Evolutionary conservation across 345 rosid genomes (phyloP).

Genomic region (Brassica juncea): DNA sequence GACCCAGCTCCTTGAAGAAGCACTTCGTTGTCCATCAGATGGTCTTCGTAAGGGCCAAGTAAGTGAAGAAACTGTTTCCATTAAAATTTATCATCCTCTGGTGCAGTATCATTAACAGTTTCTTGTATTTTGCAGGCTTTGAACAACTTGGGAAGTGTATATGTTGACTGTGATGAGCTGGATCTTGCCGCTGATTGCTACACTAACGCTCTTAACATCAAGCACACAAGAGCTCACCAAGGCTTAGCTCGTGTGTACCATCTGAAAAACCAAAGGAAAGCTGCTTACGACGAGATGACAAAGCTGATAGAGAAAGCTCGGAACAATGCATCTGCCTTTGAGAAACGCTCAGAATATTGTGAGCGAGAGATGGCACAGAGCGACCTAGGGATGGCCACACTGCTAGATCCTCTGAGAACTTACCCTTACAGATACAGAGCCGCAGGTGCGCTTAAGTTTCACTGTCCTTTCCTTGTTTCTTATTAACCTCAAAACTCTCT

Average conservation of each 20-base stretch:
- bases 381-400: conserved; percentile 78
- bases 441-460: conserved; percentile 54
- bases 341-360: conserved; percentile 96
- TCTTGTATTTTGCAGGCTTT: conserved; percentile 63
- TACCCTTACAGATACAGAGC: conserved; percentile 98
- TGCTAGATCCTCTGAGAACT: conserved; percentile 86
- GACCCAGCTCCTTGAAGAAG: conserved; percentile 81
- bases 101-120: conserved; percentile 3
- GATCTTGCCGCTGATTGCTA: conserved; percentile 91
- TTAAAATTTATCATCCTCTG: not conserved
- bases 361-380: conserved; percentile 88
- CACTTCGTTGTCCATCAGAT: conserved; percentile 94
- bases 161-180: conserved; percentile 81
- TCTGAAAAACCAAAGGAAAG: conserved; percentile 74
- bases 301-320: conserved; percentile 85
- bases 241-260: conserved; percentile 91
- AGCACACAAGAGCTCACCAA: conserved; percentile 97
- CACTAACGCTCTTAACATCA: conserved; percentile 83
- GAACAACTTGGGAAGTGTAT: conserved; percentile 84
- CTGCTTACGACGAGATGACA: conserved; percentile 96
- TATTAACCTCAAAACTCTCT: too few relatives aligned
- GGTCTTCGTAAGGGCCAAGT: conserved; percentile 99
- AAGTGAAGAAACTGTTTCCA: conserved; percentile 19
- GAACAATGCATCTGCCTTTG: conserved; percentile 88
- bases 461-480: not conserved